Evolutionary conservation across 139 green algal species (phyloP), one percentile per base, ranked within the genome.

Genomic region (Mesostigma viride): DNA sequence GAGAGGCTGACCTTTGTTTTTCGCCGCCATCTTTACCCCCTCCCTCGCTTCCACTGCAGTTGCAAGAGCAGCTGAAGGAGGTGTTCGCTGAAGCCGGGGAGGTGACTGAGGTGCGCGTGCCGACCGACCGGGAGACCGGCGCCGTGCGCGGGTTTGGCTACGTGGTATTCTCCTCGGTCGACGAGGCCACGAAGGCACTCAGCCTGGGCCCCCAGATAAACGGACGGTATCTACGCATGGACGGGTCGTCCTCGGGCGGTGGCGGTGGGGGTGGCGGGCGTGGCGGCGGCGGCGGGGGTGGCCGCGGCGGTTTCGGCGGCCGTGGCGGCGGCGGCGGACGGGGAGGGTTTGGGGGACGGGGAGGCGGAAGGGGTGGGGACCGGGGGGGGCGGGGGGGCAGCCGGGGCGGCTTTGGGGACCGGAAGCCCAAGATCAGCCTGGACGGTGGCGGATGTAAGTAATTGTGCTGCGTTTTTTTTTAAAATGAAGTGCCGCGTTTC

Each of bases 111-210:
- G 77, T 91, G n/a, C 73, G 85, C 30, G 79, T 91, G 59, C 85
- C 85, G 46, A 85, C 73, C 11, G 85, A 91, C 81, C 65, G 85
- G 14, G 85, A 91, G 69, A 84, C 75, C 2, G 85, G 83, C 3
- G 67, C 78, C 34, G 76, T 91, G 31, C 89, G 87, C 75, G 85
- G 85, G 73, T 87, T 91, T 35, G 83, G 71, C 60, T 91, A 88
- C 46, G 68, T 91, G 14, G 72, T 91, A 79, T 91, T 91, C 77
- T 70, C 36, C 3, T 67, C 31, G 0, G 40, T 53, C 22, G 85
- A 84, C 17, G 80, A 65, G 56, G 84, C 90, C 72, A 56, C 76
- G 31, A 81, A 81, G 65, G 83, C 83, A 8, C 76, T 20, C 27
- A 81, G 88, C 66, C 47, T 82, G 27, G 83, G 81, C 67, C 59